Percentiles rank a stretch among this genome's conserved stretches.
phyloP scores from a whole-genome alignment of 108 stramenopile genomes.

The Thalassiosira profunda region DNA sequence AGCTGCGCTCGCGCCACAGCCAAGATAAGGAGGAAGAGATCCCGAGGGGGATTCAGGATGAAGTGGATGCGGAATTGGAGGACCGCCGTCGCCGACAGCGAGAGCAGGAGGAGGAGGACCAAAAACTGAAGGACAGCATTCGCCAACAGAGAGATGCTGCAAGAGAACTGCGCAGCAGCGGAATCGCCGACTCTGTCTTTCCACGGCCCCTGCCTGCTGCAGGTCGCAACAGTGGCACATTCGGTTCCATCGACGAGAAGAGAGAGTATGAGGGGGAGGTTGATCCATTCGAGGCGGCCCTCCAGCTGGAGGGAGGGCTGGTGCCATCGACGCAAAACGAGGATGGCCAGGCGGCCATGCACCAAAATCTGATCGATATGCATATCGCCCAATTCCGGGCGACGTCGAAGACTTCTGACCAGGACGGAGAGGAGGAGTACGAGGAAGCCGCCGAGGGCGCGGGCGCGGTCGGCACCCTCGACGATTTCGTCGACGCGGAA shows the following conservation, averaged over 20 bases:
- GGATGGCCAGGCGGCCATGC: not conserved
- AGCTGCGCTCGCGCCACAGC: not conserved
- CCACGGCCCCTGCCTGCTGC: too few relatives aligned
- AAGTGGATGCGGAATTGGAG: not conserved
- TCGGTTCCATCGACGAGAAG: too few relatives aligned
- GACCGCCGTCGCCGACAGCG: constrained; percentile 1
- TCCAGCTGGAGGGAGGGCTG: not conserved
- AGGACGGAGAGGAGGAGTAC: not conserved
- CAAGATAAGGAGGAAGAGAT: too few relatives aligned
- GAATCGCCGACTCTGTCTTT: too few relatives aligned
- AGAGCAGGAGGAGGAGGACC: not conserved
- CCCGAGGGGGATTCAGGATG: too few relatives aligned
- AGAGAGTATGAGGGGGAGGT: not conserved
- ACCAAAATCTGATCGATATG: constrained; percentile 20
- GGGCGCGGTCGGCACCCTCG: not conserved
- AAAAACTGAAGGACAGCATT: not conserved
- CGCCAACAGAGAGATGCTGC: not conserved
- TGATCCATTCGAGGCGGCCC: not conserved
- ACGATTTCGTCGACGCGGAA: not conserved
- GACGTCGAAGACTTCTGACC: not conserved
- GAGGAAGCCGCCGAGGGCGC: not conserved
- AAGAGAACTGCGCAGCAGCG: not conserved
- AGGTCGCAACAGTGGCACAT: too few relatives aligned
- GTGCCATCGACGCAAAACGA: not conserved
- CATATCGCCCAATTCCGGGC: constrained; percentile 13